Evolutionary conservation across 306 rosid species (phyloP).

Genomic region (Betula pendula): DNA sequence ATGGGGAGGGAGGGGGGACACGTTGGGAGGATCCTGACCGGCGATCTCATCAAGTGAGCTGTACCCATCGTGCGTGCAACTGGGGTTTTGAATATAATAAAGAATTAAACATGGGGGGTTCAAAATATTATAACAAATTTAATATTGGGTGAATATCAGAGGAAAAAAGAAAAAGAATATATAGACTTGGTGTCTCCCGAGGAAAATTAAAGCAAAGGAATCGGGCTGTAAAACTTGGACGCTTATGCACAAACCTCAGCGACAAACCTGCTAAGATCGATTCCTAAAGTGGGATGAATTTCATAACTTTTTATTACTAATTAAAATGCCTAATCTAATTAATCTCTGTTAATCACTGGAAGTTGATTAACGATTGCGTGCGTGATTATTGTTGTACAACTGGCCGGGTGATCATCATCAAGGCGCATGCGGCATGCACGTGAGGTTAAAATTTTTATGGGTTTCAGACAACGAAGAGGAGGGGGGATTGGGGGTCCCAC

Average conservation of each 20-base stretch:
- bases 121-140: constrained; percentile 7
- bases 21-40: constrained; percentile 27
- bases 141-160: constrained; percentile 12
- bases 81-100: constrained; percentile 26
- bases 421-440: constrained; percentile 16
- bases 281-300: constrained; percentile 43
- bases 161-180: not conserved
- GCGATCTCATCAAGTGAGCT: constrained; percentile 28
- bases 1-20: too few species aligned
- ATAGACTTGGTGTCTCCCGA: constrained; percentile 24
- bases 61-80: constrained; percentile 38
- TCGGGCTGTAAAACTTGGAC: constrained; percentile 39
- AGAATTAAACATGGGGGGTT: constrained; percentile 21
- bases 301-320: constrained; percentile 9
- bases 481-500: not conserved
- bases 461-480: not conserved
- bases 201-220: constrained; percentile 35
- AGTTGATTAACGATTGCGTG: too few species aligned
- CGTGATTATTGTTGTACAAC: constrained; percentile 30
- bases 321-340: not conserved
- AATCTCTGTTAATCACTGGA: not conserved
- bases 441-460: constrained; percentile 9
- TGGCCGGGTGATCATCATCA: constrained; percentile 20
- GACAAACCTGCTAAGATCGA: constrained; percentile 51
- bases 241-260: constrained; percentile 47